Evolutionary conservation across 75 land plant species (phyloP), one percentile per base, ranked within the genome.

Genomic region (Picea sitchensis): DNA sequence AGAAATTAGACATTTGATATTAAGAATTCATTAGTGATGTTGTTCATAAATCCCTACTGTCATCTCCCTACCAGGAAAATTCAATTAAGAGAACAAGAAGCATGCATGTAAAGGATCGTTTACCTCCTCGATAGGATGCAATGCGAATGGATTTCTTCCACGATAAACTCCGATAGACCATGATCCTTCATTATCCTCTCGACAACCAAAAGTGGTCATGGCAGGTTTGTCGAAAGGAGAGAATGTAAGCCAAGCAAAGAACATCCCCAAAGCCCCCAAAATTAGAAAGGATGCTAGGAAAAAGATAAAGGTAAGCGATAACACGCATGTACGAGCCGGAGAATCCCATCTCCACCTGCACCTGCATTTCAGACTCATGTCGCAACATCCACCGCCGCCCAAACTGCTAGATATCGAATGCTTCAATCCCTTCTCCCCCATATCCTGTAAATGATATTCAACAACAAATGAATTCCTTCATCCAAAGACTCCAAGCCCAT

Each of bases 91-190:
- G 32, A 32, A 54, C 14, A 20, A 34, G 56, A 82, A 2, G 15
- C 1, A n/a, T 23, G 18, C 32, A 73, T 26, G 59, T 51, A 4
- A 47, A 80, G 47, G 57, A 44, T 73, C 17, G 8, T 38, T 21
- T 77, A 95, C 98, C 78, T 65, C 75, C 65, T 95, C 96, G 77
- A 95, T 88, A 34, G 98, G 93, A 34, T 78, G 76, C 73, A 95
- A 88, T 54, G 86, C 64, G 75, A 95, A 90, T 18, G 98, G 98
- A 11, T 81, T 82, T n/a, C 81, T 76, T 12, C 98, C 98, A 73
- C 80, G 89, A 76, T 84, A 93, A 32, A 95, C 81, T 14, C 98
- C 98, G 62, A 95, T 86, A 3, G 94, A 79, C 96, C 98, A 95
- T 7, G 98, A 95, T 6, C 98, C 98, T 72, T 93, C 96, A 68